These are phyloP conservation scores for Metschnikowia gruessii DNA, from an alignment of 805 yeast species.

Conservation along the genomic window DNA sequence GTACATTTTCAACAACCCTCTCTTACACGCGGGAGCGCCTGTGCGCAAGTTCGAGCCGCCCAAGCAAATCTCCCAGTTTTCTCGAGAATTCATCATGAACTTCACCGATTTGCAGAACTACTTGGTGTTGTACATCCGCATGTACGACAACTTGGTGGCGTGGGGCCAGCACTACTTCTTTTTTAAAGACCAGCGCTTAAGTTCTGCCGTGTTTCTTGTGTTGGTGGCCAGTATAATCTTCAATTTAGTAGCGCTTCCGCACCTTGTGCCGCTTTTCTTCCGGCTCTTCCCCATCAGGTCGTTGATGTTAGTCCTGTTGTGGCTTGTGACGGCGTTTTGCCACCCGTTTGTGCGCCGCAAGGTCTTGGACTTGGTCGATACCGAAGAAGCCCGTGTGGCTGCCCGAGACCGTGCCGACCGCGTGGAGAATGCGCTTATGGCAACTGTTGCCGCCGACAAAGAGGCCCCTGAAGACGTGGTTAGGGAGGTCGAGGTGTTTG, in stretches of 20 bases:
- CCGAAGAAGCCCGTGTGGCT: conserved; percentile 63
- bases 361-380: conserved; percentile 47
- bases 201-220: conserved; percentile 48
- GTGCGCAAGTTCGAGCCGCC: conserved; percentile 50
- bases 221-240: conserved; percentile 25
- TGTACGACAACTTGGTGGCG: conserved; percentile 55
- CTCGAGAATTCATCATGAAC: conserved; percentile 73
- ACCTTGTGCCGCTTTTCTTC: conserved; percentile 29
- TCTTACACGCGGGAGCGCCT: conserved; percentile 46
- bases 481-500: conserved; percentile 62
- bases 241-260: conserved; percentile 31
- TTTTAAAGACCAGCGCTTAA: conserved; percentile 60
- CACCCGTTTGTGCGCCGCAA: conserved; percentile 56
- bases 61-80: conserved; percentile 72
- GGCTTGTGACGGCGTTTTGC: conserved; percentile 43
- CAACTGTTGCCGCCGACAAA: conserved; percentile 9
- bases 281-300: conserved; percentile 28
- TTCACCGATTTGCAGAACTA: conserved; percentile 82
- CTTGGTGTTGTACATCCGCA: conserved; percentile 60
- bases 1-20: conserved; percentile 27
- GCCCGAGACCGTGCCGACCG: conserved; percentile 47
- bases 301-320: conserved; percentile 40
- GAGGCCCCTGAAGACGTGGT: conserved; percentile 8
- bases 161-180: conserved; percentile 55
- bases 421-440: conserved; percentile 40